Conservation (phyloP, 2,329 filamentous ascomycete species). For the Helotiales sp. region DNA sequence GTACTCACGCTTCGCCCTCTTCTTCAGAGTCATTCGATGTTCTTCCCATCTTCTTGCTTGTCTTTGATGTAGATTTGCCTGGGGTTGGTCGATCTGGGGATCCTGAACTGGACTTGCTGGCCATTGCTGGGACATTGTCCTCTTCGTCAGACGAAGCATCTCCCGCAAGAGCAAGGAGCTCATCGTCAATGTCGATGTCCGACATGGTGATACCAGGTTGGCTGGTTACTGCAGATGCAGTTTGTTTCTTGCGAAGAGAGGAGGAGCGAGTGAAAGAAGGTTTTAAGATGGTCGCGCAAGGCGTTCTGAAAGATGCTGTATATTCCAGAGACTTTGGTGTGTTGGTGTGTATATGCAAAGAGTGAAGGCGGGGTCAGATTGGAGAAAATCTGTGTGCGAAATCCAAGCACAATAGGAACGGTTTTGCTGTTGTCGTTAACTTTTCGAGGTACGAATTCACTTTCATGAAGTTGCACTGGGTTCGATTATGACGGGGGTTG, state of each 20-base stretch:
- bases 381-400: neutral
- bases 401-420: slow-evolving; percentile 6
- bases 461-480: no score
- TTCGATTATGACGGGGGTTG: neutral
- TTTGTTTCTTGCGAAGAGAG: neutral
- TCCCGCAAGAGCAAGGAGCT: slow-evolving; percentile 90
- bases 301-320: neutral
- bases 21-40: slow-evolving; percentile 70
- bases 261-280: no score
- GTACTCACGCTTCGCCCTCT: slow-evolving; percentile 79
- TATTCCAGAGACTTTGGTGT: neutral
- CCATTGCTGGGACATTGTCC: slow-evolving; percentile 53
- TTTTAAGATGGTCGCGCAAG: neutral
- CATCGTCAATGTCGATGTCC: slow-evolving; percentile 76
- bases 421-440: slow-evolving; percentile 4
- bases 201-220: slow-evolving; percentile 59
- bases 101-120: slow-evolving; percentile 59
- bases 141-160: slow-evolving; percentile 67
- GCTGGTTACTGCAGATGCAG: slow-evolving; percentile 1
- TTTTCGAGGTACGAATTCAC: neutral
- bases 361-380: neutral
- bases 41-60: slow-evolving; percentile 53
- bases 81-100: slow-evolving; percentile 52
- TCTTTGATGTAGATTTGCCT: slow-evolving; percentile 50
- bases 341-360: slow-evolving; percentile 7